phyloP scores from a whole-genome alignment of 805 yeast genomes.

The Ogataea nitratoaversa region DNA sequence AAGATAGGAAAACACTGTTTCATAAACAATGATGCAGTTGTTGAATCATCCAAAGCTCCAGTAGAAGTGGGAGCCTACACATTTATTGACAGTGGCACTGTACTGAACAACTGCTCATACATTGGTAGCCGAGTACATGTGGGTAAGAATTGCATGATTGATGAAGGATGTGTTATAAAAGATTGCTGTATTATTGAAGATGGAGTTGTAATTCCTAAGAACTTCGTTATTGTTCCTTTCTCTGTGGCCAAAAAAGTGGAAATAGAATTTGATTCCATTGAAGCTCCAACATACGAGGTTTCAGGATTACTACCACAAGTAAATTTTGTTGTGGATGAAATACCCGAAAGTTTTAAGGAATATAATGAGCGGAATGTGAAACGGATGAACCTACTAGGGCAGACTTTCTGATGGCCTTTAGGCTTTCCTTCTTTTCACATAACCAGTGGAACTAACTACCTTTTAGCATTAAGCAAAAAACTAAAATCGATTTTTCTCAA shows the following conservation, averaged over 20 bases:
- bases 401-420: neutral
- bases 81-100: constrained; percentile 34
- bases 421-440: neutral
- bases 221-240: constrained; percentile 48
- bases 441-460: neutral
- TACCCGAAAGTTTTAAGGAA: constrained; percentile 28
- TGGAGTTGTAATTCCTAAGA: constrained; percentile 38
- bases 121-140: constrained; percentile 49
- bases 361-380: constrained; percentile 20
- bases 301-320: too few species aligned
- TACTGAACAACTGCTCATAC: constrained; percentile 30
- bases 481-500: too few species aligned
- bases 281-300: neutral
- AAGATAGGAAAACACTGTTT: constrained; percentile 44
- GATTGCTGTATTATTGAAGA: constrained; percentile 49
- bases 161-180: constrained; percentile 36
- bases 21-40: constrained; percentile 27
- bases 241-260: constrained; percentile 32
- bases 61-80: constrained; percentile 45
- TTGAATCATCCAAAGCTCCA: constrained; percentile 33
- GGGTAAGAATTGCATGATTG: constrained; percentile 38
- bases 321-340: constrained; percentile 8
- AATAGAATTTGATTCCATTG: neutral
- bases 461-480: too few species aligned
- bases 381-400: neutral